Conservation (phyloP, 768 basidiomycete genomes). For the Trichaptum fuscoviolaceum region DNA sequence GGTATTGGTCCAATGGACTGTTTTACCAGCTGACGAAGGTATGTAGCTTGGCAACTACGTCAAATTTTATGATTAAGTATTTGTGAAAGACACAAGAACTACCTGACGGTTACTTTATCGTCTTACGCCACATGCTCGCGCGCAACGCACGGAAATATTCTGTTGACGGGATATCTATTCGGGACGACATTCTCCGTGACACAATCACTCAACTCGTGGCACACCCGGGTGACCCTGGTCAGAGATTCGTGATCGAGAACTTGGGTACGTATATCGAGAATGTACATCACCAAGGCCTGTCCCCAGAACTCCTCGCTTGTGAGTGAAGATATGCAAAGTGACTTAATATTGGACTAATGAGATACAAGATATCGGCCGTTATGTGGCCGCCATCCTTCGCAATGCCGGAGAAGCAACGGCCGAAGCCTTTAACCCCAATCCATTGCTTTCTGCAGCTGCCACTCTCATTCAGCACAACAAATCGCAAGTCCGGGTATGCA, state of each 20-base stretch:
- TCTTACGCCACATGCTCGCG: constrained; percentile 44
- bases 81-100: not conserved
- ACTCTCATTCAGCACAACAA: constrained; percentile 58
- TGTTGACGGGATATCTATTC: constrained; percentile 33
- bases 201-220: constrained; percentile 44
- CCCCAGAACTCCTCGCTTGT: constrained; percentile 52
- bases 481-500: constrained; percentile 43
- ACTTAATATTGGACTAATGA: not conserved
- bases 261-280: constrained; percentile 51
- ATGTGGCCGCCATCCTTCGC: constrained; percentile 48
- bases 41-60: constrained; percentile 9
- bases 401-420: constrained; percentile 52
- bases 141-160: constrained; percentile 29
- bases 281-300: constrained; percentile 51
- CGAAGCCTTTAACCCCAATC: constrained; percentile 47
- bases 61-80: not conserved
- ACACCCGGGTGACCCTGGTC: constrained; percentile 43
- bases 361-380: constrained; percentile 48
- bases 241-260: constrained; percentile 48
- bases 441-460: constrained; percentile 46
- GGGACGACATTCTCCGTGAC: constrained; percentile 46
- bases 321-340: constrained; percentile 18
- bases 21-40: constrained; percentile 57
- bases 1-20: constrained; percentile 54
- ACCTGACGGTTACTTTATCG: constrained; percentile 36